phyloP scores from a whole-genome alignment of 1,139 yeast genomes.

The Kurtzmaniella quercitrusa region DNA sequence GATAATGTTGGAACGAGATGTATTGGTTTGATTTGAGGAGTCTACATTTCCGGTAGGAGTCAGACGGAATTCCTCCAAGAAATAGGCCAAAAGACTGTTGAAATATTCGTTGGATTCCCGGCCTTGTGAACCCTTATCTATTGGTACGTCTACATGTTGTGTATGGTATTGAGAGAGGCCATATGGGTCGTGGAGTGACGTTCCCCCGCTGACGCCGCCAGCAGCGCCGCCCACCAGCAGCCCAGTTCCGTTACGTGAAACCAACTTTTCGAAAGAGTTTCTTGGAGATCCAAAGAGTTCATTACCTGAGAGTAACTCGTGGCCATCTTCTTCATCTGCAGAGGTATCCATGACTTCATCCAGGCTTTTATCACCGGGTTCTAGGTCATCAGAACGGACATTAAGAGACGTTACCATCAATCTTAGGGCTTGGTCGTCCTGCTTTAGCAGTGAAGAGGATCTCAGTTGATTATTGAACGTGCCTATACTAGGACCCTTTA shows the following conservation, averaged over 20 bases:
- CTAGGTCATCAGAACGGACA: slow-evolving; percentile 37
- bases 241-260: slow-evolving; percentile 8
- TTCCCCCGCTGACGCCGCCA: slow-evolving; percentile 8
- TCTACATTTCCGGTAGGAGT: slow-evolving; percentile 8
- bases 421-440: slow-evolving; percentile 38
- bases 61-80: slow-evolving; percentile 24
- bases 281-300: slow-evolving; percentile 44
- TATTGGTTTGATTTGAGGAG: slow-evolving; percentile 5
- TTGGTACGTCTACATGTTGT: slow-evolving; percentile 4
- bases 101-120: slow-evolving; percentile 31
- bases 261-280: slow-evolving; percentile 34
- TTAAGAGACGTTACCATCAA: slow-evolving; percentile 32
- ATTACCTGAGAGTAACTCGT: slow-evolving; percentile 36
- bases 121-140: slow-evolving; percentile 1
- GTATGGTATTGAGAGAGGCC: slow-evolving; percentile 23
- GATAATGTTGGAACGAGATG: slow-evolving; percentile 10
- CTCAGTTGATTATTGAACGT: slow-evolving; percentile 17
- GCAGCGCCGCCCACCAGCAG: background rate
- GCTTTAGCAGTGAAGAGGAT: slow-evolving; percentile 24
- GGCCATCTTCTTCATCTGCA: slow-evolving; percentile 19
- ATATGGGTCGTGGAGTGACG: slow-evolving; percentile 16
- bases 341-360: slow-evolving; percentile 13
- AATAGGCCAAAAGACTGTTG: slow-evolving; percentile 31
- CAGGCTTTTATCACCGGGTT: slow-evolving; percentile 23
- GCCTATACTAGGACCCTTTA: slow-evolving; percentile 25